A percentile compares a stretch with the other conserved stretches of the same genome.
These are phyloP conservation scores for Sugiyamaella castrensis DNA, from an alignment of 1,139 yeast species.

Conservation along the genomic window DNA sequence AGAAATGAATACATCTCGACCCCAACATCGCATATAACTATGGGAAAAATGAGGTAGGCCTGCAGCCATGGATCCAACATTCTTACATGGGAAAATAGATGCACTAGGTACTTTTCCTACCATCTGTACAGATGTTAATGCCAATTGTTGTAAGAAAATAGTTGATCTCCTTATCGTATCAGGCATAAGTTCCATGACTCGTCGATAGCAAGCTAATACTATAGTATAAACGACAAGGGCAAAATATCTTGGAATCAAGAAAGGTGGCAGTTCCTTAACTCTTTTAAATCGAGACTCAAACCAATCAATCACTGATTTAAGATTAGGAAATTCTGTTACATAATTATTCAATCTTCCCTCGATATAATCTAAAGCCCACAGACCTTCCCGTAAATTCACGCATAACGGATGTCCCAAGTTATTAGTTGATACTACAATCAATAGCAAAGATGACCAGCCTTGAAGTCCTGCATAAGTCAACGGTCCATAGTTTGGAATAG, in stretches of 20 bases:
- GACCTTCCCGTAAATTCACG: slow-evolving; percentile 74
- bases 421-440: slow-evolving; percentile 61
- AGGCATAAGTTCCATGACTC: slow-evolving; percentile 60
- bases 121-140: slow-evolving; percentile 86
- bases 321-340: slow-evolving; percentile 42
- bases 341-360: slow-evolving; percentile 62
- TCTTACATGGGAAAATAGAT: slow-evolving; percentile 61
- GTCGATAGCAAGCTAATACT: slow-evolving; percentile 72
- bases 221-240: slow-evolving; percentile 75
- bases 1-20: slow-evolving; percentile 90
- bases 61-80: slow-evolving; percentile 81
- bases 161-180: slow-evolving; percentile 57
- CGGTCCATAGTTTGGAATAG: slow-evolving; percentile 67
- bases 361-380: slow-evolving; percentile 85
- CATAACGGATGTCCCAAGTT: slow-evolving; percentile 82
- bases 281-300: slow-evolving; percentile 61
- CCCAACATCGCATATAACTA: slow-evolving; percentile 97
- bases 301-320: slow-evolving; percentile 64
- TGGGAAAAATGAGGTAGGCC: slow-evolving; percentile 92
- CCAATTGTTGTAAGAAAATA: slow-evolving; percentile 72
- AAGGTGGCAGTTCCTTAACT: slow-evolving; percentile 67
- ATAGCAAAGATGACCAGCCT: slow-evolving; percentile 81
- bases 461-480: slow-evolving; percentile 86
- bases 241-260: slow-evolving; percentile 82
- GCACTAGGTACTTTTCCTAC: slow-evolving; percentile 71